Evolutionary conservation across 768 basidiomycete species (phyloP).

Genomic region (Stropharia rugosoannulata): DNA sequence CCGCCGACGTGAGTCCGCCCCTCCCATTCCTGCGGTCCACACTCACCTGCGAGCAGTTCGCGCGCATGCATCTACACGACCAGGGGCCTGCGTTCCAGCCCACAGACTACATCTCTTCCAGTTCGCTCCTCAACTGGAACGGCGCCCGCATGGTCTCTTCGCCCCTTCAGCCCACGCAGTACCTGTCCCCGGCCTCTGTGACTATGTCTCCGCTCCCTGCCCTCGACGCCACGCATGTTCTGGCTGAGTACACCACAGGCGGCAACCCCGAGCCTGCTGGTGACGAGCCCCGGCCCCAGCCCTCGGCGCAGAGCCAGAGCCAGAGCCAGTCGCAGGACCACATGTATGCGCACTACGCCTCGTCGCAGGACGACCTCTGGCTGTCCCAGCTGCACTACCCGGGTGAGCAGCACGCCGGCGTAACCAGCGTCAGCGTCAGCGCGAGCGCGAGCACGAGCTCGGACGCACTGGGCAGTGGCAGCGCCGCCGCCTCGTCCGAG

Average conservation of each 20-base stretch:
- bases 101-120: constrained; percentile 20
- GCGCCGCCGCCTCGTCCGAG: neutral
- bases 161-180: constrained; percentile 20
- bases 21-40: neutral
- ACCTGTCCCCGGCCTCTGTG: constrained; percentile 18
- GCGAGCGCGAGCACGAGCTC: neutral
- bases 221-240: constrained; percentile 10
- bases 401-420: neutral
- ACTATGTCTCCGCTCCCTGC: constrained; percentile 16
- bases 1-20: neutral
- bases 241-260: constrained; percentile 18
- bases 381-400: constrained; percentile 11
- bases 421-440: neutral
- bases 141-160: constrained; percentile 21
- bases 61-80: constrained; percentile 8
- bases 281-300: neutral
- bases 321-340: too few species aligned
- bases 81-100: constrained; percentile 2
- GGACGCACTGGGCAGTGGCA: too few species aligned
- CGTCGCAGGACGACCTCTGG: constrained; percentile 12
- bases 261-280: constrained; percentile 14
- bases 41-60: constrained; percentile 9
- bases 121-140: constrained; percentile 42
- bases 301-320: too few species aligned
- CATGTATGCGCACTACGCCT: neutral